Conservation (phyloP, 2,329 filamentous ascomycete genomes). For the Alternaria angustiovoidea region DNA sequence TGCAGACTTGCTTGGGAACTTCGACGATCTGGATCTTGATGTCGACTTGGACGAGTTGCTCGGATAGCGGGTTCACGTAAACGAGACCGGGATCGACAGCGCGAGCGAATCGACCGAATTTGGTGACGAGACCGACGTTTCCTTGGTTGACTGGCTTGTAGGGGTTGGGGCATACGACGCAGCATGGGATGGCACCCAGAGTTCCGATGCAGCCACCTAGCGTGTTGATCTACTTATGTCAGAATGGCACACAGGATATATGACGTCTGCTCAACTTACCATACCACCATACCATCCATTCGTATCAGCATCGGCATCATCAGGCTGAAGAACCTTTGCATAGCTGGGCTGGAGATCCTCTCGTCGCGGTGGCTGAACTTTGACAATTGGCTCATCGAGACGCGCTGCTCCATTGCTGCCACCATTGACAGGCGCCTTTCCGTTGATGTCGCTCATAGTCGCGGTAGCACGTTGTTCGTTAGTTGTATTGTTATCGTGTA, state of each 20-base stretch:
- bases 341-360: conserved; percentile 88
- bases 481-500: conserved; percentile 21
- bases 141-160: conserved; percentile 93
- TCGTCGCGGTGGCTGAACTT: conserved; percentile 79
- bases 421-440: conserved; percentile 49
- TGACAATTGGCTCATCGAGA: conserved; percentile 54
- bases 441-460: conserved; percentile 45
- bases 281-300: conserved; percentile 91
- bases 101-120: conserved; percentile 93
- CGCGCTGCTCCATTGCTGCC: conserved; percentile 14
- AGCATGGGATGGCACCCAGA: conserved; percentile 88
- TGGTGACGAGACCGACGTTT: conserved; percentile 93
- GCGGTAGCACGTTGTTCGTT: conserved; percentile 18
- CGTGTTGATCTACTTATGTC: conserved; percentile 66
- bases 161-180: conserved; percentile 90
- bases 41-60: conserved; percentile 88
- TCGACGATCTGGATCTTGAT: conserved; percentile 99
- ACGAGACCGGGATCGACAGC: conserved; percentile 96
- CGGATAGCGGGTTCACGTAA: conserved; percentile 95
- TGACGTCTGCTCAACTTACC: conserved; percentile 40
- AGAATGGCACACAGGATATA: conserved; percentile 6
- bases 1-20: conserved; percentile 95
- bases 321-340: conserved; percentile 70
- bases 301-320: conserved; percentile 71
- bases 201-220: conserved; percentile 80